phyloP scores from a whole-genome alignment of 129 eudicot species.

The Erigeron canadensis region DNA sequence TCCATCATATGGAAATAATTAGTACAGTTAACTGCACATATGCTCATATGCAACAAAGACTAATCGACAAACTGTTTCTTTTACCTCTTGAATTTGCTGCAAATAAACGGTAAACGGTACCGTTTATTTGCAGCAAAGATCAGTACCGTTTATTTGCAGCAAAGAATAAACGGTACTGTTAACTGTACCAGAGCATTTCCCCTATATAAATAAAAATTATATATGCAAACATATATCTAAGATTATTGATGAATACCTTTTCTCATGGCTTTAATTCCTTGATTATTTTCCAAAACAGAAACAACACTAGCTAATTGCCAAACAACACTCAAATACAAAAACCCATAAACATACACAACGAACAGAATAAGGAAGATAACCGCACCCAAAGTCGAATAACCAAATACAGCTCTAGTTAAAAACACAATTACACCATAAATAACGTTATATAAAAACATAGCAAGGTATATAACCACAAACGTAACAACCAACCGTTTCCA shows the following conservation, averaged over 20 bases:
- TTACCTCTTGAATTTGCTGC: too few relatives aligned
- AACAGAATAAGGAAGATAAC: neutral
- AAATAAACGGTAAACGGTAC: too few relatives aligned
- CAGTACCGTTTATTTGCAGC: too few relatives aligned
- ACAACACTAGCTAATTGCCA: slow-evolving; percentile 32
- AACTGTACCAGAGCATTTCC: too few relatives aligned
- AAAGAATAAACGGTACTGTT: too few relatives aligned
- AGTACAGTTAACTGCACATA: too few relatives aligned
- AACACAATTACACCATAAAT: neutral
- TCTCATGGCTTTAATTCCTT: slow-evolving; percentile 27
- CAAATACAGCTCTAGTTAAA: neutral
- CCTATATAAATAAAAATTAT: too few relatives aligned
- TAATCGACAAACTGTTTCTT: too few relatives aligned
- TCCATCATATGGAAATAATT: too few relatives aligned
- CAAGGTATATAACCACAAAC: slow-evolving; percentile 20
- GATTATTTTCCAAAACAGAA: slow-evolving; percentile 26
- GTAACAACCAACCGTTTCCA: slow-evolving; percentile 36
- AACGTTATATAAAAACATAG: slow-evolving; percentile 20
- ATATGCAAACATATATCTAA: too few relatives aligned
- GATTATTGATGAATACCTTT: slow-evolving; percentile 4
- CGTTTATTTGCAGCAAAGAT: too few relatives aligned
- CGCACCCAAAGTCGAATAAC: neutral
- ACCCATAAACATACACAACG: slow-evolving; percentile 9
- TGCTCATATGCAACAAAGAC: too few relatives aligned
- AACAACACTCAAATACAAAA: slow-evolving; percentile 23